A percentile compares a stretch with the other conserved stretches of the same genome.
phyloP scores from a whole-genome alignment of 306 rosid species.

The Argentina anserina region DNA sequence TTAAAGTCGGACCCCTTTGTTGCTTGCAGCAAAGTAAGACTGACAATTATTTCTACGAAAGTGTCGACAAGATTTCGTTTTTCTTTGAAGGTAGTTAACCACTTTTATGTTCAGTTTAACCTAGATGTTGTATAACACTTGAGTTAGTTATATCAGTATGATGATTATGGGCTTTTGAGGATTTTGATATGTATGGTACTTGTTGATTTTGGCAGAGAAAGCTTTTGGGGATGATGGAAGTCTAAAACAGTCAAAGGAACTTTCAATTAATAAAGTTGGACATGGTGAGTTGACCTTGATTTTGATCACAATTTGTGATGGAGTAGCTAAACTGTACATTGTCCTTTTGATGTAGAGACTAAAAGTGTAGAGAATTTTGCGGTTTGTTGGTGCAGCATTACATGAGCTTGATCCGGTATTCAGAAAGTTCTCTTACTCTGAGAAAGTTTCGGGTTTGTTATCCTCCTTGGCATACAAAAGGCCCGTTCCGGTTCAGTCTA shows the following conservation, averaged over 20 bases:
- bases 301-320: too few relatives aligned
- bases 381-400: conserved; percentile 55
- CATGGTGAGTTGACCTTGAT: conserved; percentile 51
- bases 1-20: not conserved
- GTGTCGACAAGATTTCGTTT: conserved; percentile 71
- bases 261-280: conserved; percentile 89
- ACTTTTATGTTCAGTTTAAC: not conserved
- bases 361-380: not conserved
- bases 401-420: conserved; percentile 82
- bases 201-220: conserved; percentile 55
- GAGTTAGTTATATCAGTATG: not conserved
- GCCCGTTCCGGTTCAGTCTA: conserved; percentile 77
- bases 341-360: not conserved
- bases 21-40: conserved; percentile 45
- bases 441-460: conserved; percentile 59
- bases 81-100: conserved; percentile 91
- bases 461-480: conserved; percentile 73
- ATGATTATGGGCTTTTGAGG: not conserved
- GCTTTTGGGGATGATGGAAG: conserved; percentile 85
- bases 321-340: too few relatives aligned
- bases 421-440: conserved; percentile 62
- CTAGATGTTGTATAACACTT: not conserved
- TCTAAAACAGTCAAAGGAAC: conserved; percentile 76
- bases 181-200: not conserved
- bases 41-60: conserved; percentile 69